phyloP scores from a whole-genome alignment of 176 grass and related monocot genomes.

The Thinopyrum elongatum region DNA sequence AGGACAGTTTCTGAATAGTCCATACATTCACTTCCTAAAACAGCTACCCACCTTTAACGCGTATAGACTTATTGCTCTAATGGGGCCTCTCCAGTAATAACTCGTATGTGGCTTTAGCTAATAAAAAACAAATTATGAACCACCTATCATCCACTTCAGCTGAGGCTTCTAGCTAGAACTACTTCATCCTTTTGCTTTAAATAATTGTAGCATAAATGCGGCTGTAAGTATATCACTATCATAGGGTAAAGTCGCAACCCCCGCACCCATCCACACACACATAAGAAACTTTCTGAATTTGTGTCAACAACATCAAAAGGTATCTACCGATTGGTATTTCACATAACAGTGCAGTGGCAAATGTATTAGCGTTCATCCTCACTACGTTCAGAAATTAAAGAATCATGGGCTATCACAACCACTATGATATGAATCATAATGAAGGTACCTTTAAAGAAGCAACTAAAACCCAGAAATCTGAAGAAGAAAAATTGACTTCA shows the following conservation, averaged over 20 bases:
- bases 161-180: background rate
- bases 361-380: background rate
- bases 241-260: background rate
- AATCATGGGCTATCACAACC: background rate
- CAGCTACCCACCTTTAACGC: background rate
- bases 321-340: background rate
- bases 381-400: background rate
- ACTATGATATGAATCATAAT: background rate
- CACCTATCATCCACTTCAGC: background rate
- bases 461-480: conserved; percentile 97
- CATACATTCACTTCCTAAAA: background rate
- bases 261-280: background rate
- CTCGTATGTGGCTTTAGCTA: background rate
- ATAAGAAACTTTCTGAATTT: background rate
- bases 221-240: background rate
- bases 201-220: background rate
- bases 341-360: background rate
- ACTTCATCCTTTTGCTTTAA: background rate
- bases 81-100: background rate
- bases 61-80: background rate
- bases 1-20: background rate
- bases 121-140: background rate
- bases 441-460: conserved; percentile 81
- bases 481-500: conserved; percentile 67
- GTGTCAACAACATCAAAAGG: conserved; percentile 3